Evolutionary conservation across 768 basidiomycete genomes (phyloP).

Genomic region (Leccinum barrowsii): DNA sequence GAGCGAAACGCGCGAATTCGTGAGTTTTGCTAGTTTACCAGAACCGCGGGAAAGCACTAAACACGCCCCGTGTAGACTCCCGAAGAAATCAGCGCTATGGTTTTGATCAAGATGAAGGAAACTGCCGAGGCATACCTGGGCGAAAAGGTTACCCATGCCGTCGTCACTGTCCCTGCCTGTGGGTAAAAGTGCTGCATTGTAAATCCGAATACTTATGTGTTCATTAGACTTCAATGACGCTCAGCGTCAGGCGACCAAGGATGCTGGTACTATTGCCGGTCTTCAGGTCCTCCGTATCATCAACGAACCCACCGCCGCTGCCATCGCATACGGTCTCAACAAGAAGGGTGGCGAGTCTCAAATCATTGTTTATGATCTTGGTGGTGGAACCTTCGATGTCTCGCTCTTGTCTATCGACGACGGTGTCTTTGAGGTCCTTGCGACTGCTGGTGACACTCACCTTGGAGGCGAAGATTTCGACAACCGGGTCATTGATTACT

Average conservation of each 20-base stretch:
- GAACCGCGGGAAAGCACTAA: neutral
- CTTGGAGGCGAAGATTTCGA: slow-evolving; percentile 97
- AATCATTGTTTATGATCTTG: slow-evolving; percentile 97
- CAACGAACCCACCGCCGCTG: slow-evolving; percentile 96
- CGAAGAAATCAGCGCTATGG: slow-evolving; percentile 95
- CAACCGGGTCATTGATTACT: slow-evolving; percentile 87
- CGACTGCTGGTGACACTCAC: slow-evolving; percentile 92
- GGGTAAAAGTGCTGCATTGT: slow-evolving; percentile 24
- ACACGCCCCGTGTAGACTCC: slow-evolving; percentile 54
- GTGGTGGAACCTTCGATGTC: slow-evolving; percentile 98
- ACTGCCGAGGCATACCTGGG: slow-evolving; percentile 98
- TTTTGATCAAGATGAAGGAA: slow-evolving; percentile 97
- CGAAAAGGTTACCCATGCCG: slow-evolving; percentile 93
- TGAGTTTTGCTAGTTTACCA: slow-evolving; percentile 38
- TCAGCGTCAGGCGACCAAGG: slow-evolving; percentile 98
- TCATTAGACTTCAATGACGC: slow-evolving; percentile 97
- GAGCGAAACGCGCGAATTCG: slow-evolving; percentile 78
- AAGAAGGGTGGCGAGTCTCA: slow-evolving; percentile 93
- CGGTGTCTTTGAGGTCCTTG: slow-evolving; percentile 86
- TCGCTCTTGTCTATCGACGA: slow-evolving; percentile 94
- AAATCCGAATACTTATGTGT: neutral
- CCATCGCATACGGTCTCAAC: slow-evolving; percentile 97
- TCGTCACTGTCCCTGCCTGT: slow-evolving; percentile 97
- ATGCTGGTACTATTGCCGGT: slow-evolving; percentile 93
- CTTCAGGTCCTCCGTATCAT: slow-evolving; percentile 95